Evolutionary conservation across 768 basidiomycete genomes (phyloP), one percentile per base, ranked within the genome.

Genomic region (Dendrothele bispora): DNA sequence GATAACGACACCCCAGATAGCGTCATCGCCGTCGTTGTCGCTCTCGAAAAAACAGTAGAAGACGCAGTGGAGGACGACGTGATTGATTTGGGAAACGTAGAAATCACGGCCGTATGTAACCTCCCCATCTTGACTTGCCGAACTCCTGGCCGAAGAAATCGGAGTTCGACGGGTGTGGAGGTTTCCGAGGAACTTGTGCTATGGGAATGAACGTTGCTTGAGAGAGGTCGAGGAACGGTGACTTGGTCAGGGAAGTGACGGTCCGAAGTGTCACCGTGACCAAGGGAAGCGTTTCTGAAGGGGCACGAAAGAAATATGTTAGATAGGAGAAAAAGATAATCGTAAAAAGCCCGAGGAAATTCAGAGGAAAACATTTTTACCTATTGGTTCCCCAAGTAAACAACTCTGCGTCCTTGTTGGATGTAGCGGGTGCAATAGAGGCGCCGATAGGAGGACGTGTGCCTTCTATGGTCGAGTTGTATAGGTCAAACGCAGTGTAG

Each of bases 401-500:
- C 8, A 98, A 65, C 38, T 95, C 91, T 2, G 77, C 61, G 60
- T 73, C 56, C n/a, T 32, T n/a, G 3, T 26, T 27, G 4, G 46
- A 39, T 27, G 37, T 39, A 28, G 36, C 26, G 11, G 45, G 45
- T 12, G 26, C 20, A 20, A 36, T 14, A 24, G 21, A 46, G 46
- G 45, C 45, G 46, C 67, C 63, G 26, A 61, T 54, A 2, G 60
- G 55, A 4, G 86, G 87, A 49, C 82, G 82, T 3, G 88, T 89
- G 24, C 79, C 87, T 60, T 80, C 74, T 52, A 95, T 69, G 0
- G 93, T 95, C 3, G 88, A 87, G 61, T 98, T 98, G 68, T 92
- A 97, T 27, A 98, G 67, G 60, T 98, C 95, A 52, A 92, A 92
- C 0, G 93, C 84, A 1, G 91, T 92, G 63, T 95, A 88, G 0